Evolutionary conservation across 345 rosid species (phyloP), one percentile per base, ranked within the genome.

Genomic region (Lumnitzera racemosa): DNA sequence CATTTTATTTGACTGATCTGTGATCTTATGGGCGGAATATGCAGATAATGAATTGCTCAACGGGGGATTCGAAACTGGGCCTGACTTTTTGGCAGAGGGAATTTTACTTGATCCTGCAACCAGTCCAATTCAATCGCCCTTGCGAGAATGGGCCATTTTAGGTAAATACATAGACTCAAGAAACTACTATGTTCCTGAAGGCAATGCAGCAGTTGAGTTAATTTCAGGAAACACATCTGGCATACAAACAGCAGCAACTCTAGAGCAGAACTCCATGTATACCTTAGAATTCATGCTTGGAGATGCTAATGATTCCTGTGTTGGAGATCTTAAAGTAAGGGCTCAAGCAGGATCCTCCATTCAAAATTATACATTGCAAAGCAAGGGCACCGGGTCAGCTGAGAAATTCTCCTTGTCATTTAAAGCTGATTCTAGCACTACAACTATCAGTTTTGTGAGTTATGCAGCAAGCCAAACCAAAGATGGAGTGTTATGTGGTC

Each of bases 31-130:
- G 3, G 46, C 51, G 15, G n/a, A 23, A 51, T 24, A 10, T 24
- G 17, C 69, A 78, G 94, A 67, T 63, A 78, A 78, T 55, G 67
- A 76, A 27, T 15, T 87, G 77, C 54, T 29, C 53, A 81, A 81
- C 46, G 83, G 82, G 61, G 95, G 86, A 73, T 84, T 82, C 59
- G 90, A 82, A 74, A 36, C 66, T 15, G 90, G 90, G 29, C 83
- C 84, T 4, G 80, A 72, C 13, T 84, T 83, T 67, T 62, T 68
- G 53, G 57, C 72, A 15, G 78, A 74, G 24, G 83, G 90, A 60
- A 52, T 78, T 57, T 72, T 82, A 53, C 80, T 81, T 16, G 78
- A 81, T 10, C 25, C 63, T n/a, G 80, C 70, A 36, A 72, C 67
- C 36, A 78, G 79, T 63, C 76, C 71, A 29, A 65, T 61, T 66